phyloP scores from a whole-genome alignment of 106 monocot genomes.

The Allium sativum region DNA sequence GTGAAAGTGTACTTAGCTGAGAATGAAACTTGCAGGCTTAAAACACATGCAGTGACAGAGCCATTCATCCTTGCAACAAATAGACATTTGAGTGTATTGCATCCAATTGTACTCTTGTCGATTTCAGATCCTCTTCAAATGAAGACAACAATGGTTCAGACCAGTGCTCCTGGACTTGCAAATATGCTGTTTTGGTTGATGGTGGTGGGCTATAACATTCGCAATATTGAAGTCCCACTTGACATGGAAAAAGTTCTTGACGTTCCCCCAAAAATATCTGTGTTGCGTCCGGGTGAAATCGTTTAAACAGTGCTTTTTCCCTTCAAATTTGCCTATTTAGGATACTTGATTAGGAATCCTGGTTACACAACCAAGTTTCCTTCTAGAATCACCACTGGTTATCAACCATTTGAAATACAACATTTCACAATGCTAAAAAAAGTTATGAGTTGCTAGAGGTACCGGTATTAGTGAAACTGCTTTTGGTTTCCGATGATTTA shows the following conservation, averaged over 20 bases:
- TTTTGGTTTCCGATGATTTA: no score
- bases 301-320: not conserved
- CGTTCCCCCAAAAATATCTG: slow-evolving; percentile 55
- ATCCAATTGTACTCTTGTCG: slow-evolving; percentile 70
- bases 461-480: no score
- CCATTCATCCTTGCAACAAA: slow-evolving; percentile 56
- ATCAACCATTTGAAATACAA: no score
- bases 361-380: no score
- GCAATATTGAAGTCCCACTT: slow-evolving; percentile 87
- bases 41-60: slow-evolving; percentile 37
- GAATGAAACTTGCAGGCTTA: not conserved
- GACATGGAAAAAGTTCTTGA: slow-evolving; percentile 96
- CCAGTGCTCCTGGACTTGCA: slow-evolving; percentile 66
- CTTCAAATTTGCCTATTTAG: no score
- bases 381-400: no score
- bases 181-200: slow-evolving; percentile 86
- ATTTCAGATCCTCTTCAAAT: slow-evolving; percentile 84
- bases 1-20: no score
- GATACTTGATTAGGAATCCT: no score
- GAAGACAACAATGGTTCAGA: slow-evolving; percentile 66
- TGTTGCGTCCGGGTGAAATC: slow-evolving; percentile 81
- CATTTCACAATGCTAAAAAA: no score
- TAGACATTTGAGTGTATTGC: slow-evolving; percentile 50
- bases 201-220: slow-evolving; percentile 91
- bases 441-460: no score